A percentile compares a stretch with the other conserved stretches of the same genome.
phyloP scores from a whole-genome alignment of 1,139 yeast species.

The Saccharomyces hybrid region DNA sequence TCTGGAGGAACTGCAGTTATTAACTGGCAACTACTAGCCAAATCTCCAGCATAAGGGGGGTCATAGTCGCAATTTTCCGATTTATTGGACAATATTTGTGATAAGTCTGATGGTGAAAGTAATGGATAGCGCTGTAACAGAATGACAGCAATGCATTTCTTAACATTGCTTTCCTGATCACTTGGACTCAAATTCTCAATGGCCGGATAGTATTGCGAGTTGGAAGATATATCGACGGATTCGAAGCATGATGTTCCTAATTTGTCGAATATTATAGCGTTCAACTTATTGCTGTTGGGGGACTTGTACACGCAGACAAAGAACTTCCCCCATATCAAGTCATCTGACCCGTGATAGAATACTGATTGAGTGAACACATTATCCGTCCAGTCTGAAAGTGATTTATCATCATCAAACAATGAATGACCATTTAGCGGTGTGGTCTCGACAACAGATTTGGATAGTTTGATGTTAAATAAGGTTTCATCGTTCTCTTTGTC shows the following conservation, averaged over 20 bases:
- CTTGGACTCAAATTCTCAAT: constrained; percentile 56
- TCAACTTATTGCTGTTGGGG: constrained; percentile 38
- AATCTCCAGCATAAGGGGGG: constrained; percentile 50
- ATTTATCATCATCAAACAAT: not conserved
- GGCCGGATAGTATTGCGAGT: constrained; percentile 72
- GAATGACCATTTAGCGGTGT: not conserved
- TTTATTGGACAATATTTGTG: not conserved
- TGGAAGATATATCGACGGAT: constrained; percentile 50
- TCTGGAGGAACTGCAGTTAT: constrained; percentile 15
- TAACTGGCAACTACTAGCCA: constrained; percentile 70
- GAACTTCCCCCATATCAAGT: constrained; percentile 45
- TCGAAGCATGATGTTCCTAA: constrained; percentile 62
- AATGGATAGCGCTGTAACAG: constrained; percentile 60
- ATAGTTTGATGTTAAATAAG: not conserved
- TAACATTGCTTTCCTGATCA: constrained; percentile 49
- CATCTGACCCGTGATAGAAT: constrained; percentile 49
- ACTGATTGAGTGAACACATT: constrained; percentile 42
- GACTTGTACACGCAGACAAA: constrained; percentile 49
- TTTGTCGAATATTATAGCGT: constrained; percentile 57
- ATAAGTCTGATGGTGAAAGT: constrained; percentile 25
- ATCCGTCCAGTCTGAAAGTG: not conserved
- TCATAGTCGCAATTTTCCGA: constrained; percentile 23
- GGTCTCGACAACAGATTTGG: not conserved
- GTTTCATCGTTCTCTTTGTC: not conserved
- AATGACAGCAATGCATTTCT: constrained; percentile 72